These are phyloP conservation scores for Cercospora janseana DNA, from an alignment of 2,329 filamentous ascomycete species.

Conservation along the genomic window DNA sequence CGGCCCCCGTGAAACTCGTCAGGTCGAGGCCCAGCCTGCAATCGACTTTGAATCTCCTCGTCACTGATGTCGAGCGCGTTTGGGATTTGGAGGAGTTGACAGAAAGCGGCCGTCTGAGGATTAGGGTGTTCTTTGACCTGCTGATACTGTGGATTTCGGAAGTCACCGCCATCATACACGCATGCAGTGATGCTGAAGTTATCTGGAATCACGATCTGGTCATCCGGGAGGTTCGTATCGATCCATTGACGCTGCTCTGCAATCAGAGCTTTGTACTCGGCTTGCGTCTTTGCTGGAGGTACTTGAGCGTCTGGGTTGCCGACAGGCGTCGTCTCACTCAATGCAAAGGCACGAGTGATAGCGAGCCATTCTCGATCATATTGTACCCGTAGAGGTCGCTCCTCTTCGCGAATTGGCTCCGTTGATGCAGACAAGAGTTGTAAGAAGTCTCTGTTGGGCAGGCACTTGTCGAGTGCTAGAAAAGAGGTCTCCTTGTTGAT, in stretches of 20 bases:
- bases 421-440: constrained; percentile 68
- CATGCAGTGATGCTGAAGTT: constrained; percentile 79
- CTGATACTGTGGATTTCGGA: constrained; percentile 31
- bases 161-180: constrained; percentile 53
- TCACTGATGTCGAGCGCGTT: constrained; percentile 74
- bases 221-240: constrained; percentile 61
- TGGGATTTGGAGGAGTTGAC: constrained; percentile 69
- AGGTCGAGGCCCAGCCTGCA: constrained; percentile 56
- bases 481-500: constrained; percentile 79
- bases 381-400: constrained; percentile 58
- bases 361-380: constrained; percentile 97
- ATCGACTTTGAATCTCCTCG: constrained; percentile 64
- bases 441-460: constrained; percentile 75
- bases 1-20: constrained; percentile 29
- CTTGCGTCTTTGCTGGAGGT: constrained; percentile 56
- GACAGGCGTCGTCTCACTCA: constrained; percentile 56
- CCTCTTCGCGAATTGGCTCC: constrained; percentile 34
- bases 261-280: constrained; percentile 56
- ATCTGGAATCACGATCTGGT: constrained; percentile 64
- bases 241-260: constrained; percentile 74
- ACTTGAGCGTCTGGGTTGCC: constrained; percentile 57
- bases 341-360: constrained; percentile 78
- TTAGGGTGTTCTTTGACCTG: constrained; percentile 71
- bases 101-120: constrained; percentile 80
- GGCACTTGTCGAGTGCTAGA: constrained; percentile 87